Percentiles rank a stretch among this genome's conserved stretches.
phyloP scores from a whole-genome alignment of 2,329 filamentous ascomycete genomes.

The Neoarthrinium moseri region DNA sequence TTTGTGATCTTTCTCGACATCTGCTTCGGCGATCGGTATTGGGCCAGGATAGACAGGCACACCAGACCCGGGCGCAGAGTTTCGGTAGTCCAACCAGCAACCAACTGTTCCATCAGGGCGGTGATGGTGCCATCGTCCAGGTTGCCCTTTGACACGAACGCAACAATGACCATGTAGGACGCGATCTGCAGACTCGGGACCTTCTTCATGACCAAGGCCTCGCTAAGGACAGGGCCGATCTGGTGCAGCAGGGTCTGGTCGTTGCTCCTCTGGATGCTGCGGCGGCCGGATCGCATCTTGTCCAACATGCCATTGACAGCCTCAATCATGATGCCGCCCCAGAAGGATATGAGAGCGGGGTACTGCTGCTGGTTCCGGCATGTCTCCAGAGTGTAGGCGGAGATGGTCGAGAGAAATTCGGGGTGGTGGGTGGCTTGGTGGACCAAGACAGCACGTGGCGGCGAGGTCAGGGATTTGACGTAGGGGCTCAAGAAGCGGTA shows the following conservation, averaged over 20 bases:
- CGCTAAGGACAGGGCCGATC: constrained; percentile 69
- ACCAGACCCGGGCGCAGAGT: constrained; percentile 73
- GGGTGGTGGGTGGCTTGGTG: constrained; percentile 79
- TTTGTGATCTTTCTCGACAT: constrained; percentile 71
- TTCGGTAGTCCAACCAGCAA: constrained; percentile 71
- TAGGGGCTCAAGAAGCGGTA: constrained; percentile 88
- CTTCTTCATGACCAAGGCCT: constrained; percentile 72
- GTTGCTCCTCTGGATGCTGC: constrained; percentile 73
- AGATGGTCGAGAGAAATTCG: constrained; percentile 73
- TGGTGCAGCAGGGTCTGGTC: constrained; percentile 73
- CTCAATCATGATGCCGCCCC: constrained; percentile 86
- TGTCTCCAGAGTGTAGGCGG: constrained; percentile 74
- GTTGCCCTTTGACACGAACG: constrained; percentile 79
- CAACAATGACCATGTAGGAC: constrained; percentile 86
- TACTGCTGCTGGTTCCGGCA: constrained; percentile 73
- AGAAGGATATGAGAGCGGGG: constrained; percentile 79
- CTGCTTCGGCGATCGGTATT: constrained; percentile 70
- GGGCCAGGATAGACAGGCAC: constrained; percentile 77
- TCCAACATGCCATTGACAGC: constrained; percentile 82
- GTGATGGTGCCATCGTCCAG: constrained; percentile 79
- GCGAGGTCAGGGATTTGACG: constrained; percentile 70
- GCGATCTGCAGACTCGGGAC: constrained; percentile 79
- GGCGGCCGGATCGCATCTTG: constrained; percentile 70
- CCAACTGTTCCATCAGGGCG: constrained; percentile 86
- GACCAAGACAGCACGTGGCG: constrained; percentile 78